Conservation (phyloP, 805 yeast species). For the Vanderwaltozyma tropicalis region DNA sequence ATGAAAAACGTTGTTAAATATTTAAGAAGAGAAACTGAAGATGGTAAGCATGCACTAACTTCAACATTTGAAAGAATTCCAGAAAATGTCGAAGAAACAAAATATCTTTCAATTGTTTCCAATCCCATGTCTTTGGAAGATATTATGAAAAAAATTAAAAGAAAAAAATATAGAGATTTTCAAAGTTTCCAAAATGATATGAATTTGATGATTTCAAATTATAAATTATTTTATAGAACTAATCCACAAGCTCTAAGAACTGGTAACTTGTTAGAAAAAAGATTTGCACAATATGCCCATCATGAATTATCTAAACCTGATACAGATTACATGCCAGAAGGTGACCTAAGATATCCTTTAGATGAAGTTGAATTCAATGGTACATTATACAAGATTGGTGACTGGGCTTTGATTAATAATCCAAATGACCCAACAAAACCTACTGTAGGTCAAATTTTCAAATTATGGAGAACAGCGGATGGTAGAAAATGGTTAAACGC, state of each 20-base stretch:
- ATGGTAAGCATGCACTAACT: constrained; percentile 42
- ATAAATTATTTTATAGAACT: constrained; percentile 52
- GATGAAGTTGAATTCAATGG: constrained; percentile 67
- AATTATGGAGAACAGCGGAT: constrained; percentile 77
- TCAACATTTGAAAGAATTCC: constrained; percentile 74
- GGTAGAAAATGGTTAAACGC: constrained; percentile 84
- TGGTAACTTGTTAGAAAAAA: constrained; percentile 51
- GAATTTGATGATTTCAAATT: constrained; percentile 62
- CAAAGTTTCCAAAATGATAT: constrained; percentile 72
- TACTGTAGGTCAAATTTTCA: constrained; percentile 84
- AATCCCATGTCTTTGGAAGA: constrained; percentile 62
- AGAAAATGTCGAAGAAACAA: constrained; percentile 31
- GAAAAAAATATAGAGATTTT: constrained; percentile 68
- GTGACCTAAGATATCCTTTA: constrained; percentile 65
- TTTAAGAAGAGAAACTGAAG: constrained; percentile 60
- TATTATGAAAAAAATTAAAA: constrained; percentile 73
- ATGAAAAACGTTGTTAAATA: constrained; percentile 79
- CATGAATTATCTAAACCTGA: constrained; percentile 77
- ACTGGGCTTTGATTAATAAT: constrained; percentile 84
- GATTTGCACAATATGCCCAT: constrained; percentile 46
- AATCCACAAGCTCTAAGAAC: constrained; percentile 50
- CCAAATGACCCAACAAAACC: constrained; percentile 86
- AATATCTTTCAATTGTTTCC: constrained; percentile 37
- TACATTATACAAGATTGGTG: constrained; percentile 73
- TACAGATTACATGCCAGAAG: constrained; percentile 51